Conservation (phyloP, 2,329 filamentous ascomycete genomes). For the Bipolaris gigantea region DNA sequence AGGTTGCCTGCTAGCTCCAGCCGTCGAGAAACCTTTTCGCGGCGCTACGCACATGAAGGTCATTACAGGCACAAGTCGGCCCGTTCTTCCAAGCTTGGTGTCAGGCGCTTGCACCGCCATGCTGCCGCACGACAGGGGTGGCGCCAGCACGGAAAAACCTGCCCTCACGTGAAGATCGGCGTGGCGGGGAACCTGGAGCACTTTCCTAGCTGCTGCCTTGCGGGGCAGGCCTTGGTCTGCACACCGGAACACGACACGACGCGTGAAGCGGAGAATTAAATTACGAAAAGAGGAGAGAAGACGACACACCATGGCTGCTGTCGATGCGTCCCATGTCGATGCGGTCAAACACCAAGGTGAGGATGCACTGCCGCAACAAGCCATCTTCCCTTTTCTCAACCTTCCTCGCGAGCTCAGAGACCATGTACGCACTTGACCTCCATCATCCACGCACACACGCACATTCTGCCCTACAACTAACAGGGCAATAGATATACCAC, state of each 20-base stretch:
- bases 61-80: conserved; percentile 17
- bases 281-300: neutral
- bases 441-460: neutral
- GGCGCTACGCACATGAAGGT: conserved; percentile 11
- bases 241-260: conserved; percentile 21
- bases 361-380: conserved; percentile 1
- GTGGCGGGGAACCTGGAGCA: conserved; percentile 7
- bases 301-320: neutral
- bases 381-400: conserved; percentile 34
- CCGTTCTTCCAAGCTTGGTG: conserved; percentile 18
- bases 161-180: conserved; percentile 17
- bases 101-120: conserved; percentile 10
- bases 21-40: neutral
- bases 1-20: neutral
- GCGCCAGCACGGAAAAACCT: neutral
- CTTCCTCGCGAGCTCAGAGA: conserved; percentile 45
- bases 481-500: conserved; percentile 35
- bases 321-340: neutral
- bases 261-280: conserved; percentile 8
- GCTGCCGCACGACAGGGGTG: conserved; percentile 7
- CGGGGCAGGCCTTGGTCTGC: conserved; percentile 15
- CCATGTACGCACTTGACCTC: conserved; percentile 25
- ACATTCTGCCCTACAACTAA: neutral
- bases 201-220: conserved; percentile 2
- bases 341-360: conserved; percentile 3